Evolutionary conservation across 1,139 yeast species (phyloP).

Genomic region (Pichia sorboxylosa): DNA sequence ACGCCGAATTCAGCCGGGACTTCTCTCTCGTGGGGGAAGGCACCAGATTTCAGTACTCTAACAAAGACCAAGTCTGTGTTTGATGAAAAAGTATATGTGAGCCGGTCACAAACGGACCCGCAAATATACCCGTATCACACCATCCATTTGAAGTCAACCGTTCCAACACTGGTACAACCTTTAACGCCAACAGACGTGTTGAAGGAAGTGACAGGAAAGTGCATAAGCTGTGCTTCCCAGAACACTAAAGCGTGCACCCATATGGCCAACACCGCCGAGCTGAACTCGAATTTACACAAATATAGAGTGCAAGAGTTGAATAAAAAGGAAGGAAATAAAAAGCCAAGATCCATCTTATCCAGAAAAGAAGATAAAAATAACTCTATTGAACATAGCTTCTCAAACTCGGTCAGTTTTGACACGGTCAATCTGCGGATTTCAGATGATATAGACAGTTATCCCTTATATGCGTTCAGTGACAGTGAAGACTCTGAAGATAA

Average conservation of each 20-base stretch:
- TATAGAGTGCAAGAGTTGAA: too few species aligned
- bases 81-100: slow-evolving; percentile 1
- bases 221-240: slow-evolving; percentile 5
- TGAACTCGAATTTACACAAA: too few species aligned
- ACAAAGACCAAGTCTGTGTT: slow-evolving; percentile 5
- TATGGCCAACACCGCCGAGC: neutral
- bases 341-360: slow-evolving; percentile 10
- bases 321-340: too few species aligned
- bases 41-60: slow-evolving; percentile 7
- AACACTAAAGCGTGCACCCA: slow-evolving; percentile 4
- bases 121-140: slow-evolving; percentile 14
- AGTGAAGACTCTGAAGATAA: slow-evolving; percentile 5
- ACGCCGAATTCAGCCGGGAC: neutral
- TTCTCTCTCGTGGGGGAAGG: slow-evolving; percentile 8
- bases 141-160: slow-evolving; percentile 13
- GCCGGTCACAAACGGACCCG: slow-evolving; percentile 4
- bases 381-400: slow-evolving; percentile 6
- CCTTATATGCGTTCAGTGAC: slow-evolving; percentile 8
- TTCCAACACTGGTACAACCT: slow-evolving; percentile 14
- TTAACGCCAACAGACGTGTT: slow-evolving; percentile 12
- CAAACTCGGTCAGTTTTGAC: slow-evolving; percentile 26
- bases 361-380: slow-evolving; percentile 4
- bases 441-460: slow-evolving; percentile 15
- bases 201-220: slow-evolving; percentile 6
- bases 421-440: slow-evolving; percentile 30